Conservation (phyloP, 108 stramenopile genomes). For the Cyclotella baltica region DNA sequence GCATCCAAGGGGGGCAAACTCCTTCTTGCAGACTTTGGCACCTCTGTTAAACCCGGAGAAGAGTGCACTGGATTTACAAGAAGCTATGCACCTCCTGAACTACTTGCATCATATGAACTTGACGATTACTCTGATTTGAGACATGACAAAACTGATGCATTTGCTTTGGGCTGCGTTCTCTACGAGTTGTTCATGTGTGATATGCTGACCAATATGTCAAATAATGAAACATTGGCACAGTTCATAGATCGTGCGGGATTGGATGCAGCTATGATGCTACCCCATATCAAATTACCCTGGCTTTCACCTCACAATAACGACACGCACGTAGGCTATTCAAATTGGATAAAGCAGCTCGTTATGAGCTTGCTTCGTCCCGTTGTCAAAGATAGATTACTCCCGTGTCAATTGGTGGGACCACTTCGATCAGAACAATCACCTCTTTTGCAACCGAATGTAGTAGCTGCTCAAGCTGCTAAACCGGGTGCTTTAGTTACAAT, state of each 20-base stretch:
- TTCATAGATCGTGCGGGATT: constrained; percentile 34
- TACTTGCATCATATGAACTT: constrained; percentile 40
- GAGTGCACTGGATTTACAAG: constrained; percentile 46
- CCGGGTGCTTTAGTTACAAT: constrained; percentile 50
- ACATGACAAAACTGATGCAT: constrained; percentile 45
- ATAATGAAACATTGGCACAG: constrained; percentile 42
- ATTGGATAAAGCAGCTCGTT: constrained; percentile 29
- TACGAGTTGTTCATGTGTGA: constrained; percentile 38
- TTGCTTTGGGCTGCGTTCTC: constrained; percentile 46
- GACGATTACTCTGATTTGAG: constrained; percentile 32
- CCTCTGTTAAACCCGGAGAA: constrained; percentile 42
- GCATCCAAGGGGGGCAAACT: constrained; percentile 42
- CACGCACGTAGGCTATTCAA: constrained; percentile 44
- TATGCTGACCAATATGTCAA: constrained; percentile 31
- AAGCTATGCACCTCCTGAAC: constrained; percentile 52
- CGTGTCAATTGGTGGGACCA: constrained; percentile 28
- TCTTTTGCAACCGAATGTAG: constrained; percentile 21
- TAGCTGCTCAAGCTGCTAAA: constrained; percentile 35
- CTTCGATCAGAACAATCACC: constrained; percentile 42
- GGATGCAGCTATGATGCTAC: constrained; percentile 35
- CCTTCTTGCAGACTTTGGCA: constrained; percentile 53
- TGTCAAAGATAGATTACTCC: constrained; percentile 35
- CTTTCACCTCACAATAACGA: constrained; percentile 9
- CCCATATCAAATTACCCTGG: constrained; percentile 35
- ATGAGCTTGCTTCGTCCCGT: constrained; percentile 36